Evolutionary conservation across 768 basidiomycete species (phyloP).

Genomic region (Amanita fuliginea): DNA sequence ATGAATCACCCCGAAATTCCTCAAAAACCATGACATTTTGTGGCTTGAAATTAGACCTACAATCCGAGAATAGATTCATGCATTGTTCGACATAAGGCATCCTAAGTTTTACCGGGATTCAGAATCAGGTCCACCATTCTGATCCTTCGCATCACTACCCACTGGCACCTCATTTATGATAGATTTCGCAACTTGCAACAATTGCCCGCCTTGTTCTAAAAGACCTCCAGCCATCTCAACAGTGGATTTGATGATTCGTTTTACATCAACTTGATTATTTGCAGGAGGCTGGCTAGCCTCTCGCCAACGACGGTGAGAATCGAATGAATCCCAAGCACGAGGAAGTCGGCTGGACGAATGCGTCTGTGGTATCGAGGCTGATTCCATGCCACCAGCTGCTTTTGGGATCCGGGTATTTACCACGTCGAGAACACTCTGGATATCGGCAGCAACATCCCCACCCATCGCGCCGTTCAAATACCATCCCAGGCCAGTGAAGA

Average conservation of each 20-base stretch:
- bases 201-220: conserved; percentile 16
- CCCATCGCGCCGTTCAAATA: conserved; percentile 27
- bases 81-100: not conserved
- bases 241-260: conserved; percentile 37
- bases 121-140: conserved; percentile 3
- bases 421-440: conserved; percentile 7
- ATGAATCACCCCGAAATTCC: conserved; percentile 23
- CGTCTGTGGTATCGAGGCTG: conserved; percentile 12
- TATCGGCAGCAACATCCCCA: conserved; percentile 5
- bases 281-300: conserved; percentile 11
- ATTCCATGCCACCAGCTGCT: conserved; percentile 14
- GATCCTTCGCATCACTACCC: not conserved
- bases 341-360: not conserved
- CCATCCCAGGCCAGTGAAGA: conserved; percentile 48
- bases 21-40: conserved; percentile 13
- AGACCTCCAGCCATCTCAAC: conserved; percentile 16
- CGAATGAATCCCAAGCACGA: conserved; percentile 54
- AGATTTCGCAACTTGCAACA: conserved; percentile 20
- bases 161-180: conserved; percentile 8
- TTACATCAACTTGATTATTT: conserved; percentile 23
- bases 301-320: conserved; percentile 49
- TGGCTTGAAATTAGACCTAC: not conserved
- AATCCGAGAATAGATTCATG: conserved; percentile 1
- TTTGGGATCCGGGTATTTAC: conserved; percentile 27
- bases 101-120: conserved; percentile 5